Evolutionary conservation across 2,329 filamentous ascomycete species (phyloP), one percentile per base, ranked within the genome.

Genomic region (Acephala macrosclerotiorum): DNA sequence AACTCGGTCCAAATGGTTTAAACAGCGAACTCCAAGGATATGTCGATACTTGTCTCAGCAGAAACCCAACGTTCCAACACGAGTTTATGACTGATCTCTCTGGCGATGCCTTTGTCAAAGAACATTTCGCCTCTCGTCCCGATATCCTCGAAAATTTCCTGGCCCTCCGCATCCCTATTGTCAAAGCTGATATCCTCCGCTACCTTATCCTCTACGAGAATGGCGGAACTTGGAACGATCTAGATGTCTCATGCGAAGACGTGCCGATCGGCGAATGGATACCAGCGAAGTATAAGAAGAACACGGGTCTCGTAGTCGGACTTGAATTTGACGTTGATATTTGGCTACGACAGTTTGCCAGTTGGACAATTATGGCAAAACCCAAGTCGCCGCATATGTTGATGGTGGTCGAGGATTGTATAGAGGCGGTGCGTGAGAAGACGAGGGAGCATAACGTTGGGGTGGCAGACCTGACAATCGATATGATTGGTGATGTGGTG

Each of bases 151-250:
- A 77, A 5, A 70, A 68, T 12, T 80, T 77, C 64, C 69, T 75
- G 36, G 66, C 68, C 0, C 67, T 81, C 14, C 66, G 70, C 2
- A 71, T 80, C 9, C 75, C 77, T 0, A 80, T 81, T 47, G 68
- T 80, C 22, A 75, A 76, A 63, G 80, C 79, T 4, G 80, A 82
- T 65, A 71, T 81, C 16, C 71, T 81, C 6, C 77, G 79, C 8
- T 80, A 81, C 58, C 66, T 82, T 4, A 71, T 81, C 20, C 68
- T 81, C 0, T 77, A 76, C 59, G 70, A 75, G 8, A 69, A 80
- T 51, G 80, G 79, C 1, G 80, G 80, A 0, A 71, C 79, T 18
- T 82, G 77, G 75, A 77, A 72, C 20, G 80, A 82, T 51, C 70
- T 80, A 11, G 79, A 81, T 64, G 74, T 79, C 6, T 77, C 75